Percentiles rank a stretch among this genome's conserved stretches.
These are phyloP conservation scores for Hordeum pubiflorum DNA, from an alignment of 202 grass and related monocot species.

Conservation along the genomic window DNA sequence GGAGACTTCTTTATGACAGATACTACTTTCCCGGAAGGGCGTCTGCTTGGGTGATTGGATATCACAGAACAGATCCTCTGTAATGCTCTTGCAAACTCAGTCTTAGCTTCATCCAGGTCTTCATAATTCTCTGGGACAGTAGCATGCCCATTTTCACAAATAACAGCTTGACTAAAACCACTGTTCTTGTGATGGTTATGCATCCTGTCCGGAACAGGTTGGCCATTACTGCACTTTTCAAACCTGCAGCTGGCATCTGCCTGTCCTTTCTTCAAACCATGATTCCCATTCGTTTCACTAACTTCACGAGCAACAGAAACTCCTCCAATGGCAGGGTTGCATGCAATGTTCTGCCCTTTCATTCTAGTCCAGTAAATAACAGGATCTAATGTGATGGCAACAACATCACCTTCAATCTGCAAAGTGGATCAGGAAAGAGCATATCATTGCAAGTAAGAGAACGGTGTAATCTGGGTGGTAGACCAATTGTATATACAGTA, in stretches of 20 bases:
- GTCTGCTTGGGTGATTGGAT: conserved; percentile 56
- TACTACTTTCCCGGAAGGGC: conserved; percentile 84
- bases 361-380: conserved; percentile 64
- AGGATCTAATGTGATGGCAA: conserved; percentile 76
- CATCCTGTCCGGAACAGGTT: conserved; percentile 28
- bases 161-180: conserved; percentile 67
- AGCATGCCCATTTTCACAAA: conserved; percentile 50
- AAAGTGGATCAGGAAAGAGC: conserved; percentile 16
- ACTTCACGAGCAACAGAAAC: conserved; percentile 30
- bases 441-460: neutral
- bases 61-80: conserved; percentile 64
- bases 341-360: conserved; percentile 50
- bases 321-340: conserved; percentile 37
- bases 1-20: conserved; percentile 62
- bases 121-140: conserved; percentile 24
- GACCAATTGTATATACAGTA: neutral
- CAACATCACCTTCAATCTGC: conserved; percentile 92
- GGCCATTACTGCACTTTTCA: conserved; percentile 35
- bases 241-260: conserved; percentile 29
- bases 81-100: conserved; percentile 54
- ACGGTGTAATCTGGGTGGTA: neutral
- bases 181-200: conserved; percentile 55
- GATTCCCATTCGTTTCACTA: conserved; percentile 41
- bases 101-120: conserved; percentile 22
- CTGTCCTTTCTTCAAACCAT: conserved; percentile 33